A percentile compares a stretch with the other conserved stretches of the same genome.
These are phyloP conservation scores for Rhododendron williamsianum DNA, from an alignment of 148 eudicot species.

Conservation along the genomic window DNA sequence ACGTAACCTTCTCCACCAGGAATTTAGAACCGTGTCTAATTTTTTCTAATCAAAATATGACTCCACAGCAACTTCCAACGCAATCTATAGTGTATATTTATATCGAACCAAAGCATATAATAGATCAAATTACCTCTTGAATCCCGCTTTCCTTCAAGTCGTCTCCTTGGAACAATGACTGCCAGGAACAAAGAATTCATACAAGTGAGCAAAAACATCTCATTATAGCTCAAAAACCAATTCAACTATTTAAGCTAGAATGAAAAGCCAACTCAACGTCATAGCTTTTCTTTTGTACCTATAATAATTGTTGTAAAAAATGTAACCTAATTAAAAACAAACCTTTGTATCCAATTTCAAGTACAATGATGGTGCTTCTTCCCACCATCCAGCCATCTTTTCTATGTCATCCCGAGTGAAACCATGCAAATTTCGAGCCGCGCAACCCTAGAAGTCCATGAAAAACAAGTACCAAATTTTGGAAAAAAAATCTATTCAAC, in stretches of 20 bases:
- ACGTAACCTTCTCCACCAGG: background rate
- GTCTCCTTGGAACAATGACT: conserved; percentile 85
- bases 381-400: conserved; percentile 90
- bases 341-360: conserved; percentile 82
- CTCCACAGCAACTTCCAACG: conserved; percentile 2
- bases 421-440: conserved; percentile 95
- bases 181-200: conserved; percentile 16
- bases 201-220: conserved; percentile 12
- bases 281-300: background rate
- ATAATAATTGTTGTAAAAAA: background rate
- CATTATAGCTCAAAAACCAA: conserved; percentile 3
- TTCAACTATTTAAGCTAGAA: conserved; percentile 1
- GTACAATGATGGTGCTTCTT: conserved; percentile 86
- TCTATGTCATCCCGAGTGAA: conserved; percentile 65
- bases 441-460: conserved; percentile 62
- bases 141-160: conserved; percentile 66
- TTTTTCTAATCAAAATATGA: background rate
- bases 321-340: conserved; percentile 4
- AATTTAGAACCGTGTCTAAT: background rate
- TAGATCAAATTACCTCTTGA: conserved; percentile 59
- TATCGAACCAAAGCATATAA: background rate
- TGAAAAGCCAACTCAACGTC: background rate
- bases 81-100: background rate
- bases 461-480: background rate
- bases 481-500: background rate